Base-by-base conservation (phyloP, 495 filamentous ascomycete genomes). In the Aspergillus olivimuriae region DNA sequence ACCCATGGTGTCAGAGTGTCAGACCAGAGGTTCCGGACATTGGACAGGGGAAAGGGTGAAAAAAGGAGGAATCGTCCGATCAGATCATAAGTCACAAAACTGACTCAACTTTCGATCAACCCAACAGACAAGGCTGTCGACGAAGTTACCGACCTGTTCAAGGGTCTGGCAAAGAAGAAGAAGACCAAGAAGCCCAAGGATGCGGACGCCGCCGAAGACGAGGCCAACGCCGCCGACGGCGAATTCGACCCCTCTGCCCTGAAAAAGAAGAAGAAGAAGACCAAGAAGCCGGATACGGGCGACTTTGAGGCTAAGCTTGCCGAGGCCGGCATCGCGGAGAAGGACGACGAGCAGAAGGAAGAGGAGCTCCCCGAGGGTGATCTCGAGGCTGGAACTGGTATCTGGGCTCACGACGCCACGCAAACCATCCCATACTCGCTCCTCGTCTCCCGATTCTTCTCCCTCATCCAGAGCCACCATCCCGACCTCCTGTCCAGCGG, bases 241-340 rank as follows among this genome's bases (percentile, higher is more conserved):
- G 80, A 83, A 41, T 74, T 91, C 54, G 86, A 94, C 68, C 77
- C 86, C 21, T 76, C 79, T 42, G 72, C 74, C 19, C 72, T 94
- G 70, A 94, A 94, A 73, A 95, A 95, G 64, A 95, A 94, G 76
- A 94, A 95, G 81, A 91, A 87, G 80, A 91, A 91, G 81, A 56
- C 70, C 46, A 74, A 78, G 60, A 87, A 86, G 72, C 68, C 60
- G 39, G 80, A 79, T 43, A 76, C 83, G 16, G 77, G 82, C 31
- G 86, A 95, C 52, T 87, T 96, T 55, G 87, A 89, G 41, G 81
- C 79, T 30, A 80, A 89, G 60, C 77, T 89, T 35, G 87, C 87
- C 44, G 82, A 87, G 61, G 86, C 80, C 19, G 83, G 79, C 53
- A 70, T 78, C n/a, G 70, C 60, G 26, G 72, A 72, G 24, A 70